These are phyloP conservation scores for Phytophthora podocarpi DNA, from an alignment of 352 stramenopile genomes.

Conservation along the genomic window DNA sequence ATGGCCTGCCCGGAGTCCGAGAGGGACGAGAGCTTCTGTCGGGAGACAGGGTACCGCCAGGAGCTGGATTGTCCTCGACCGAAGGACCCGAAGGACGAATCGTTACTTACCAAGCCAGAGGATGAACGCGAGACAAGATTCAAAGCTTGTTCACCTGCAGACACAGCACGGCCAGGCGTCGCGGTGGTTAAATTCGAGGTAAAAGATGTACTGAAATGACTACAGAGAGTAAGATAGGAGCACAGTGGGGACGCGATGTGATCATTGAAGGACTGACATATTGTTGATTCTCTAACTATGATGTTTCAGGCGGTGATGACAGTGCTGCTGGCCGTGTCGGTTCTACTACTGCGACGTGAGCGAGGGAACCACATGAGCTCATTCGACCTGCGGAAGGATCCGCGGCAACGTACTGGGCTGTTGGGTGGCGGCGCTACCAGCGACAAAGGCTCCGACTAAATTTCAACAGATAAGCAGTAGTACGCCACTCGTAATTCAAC, in stretches of 20 bases:
- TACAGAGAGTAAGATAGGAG: too few species aligned
- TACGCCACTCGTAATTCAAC: too few species aligned
- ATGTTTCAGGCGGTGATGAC: conserved; percentile 57
- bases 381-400: conserved; percentile 78
- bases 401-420: conserved; percentile 52
- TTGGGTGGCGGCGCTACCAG: conserved; percentile 25
- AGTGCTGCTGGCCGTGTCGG: conserved; percentile 44
- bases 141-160: conserved; percentile 51
- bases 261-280: conserved; percentile 3
- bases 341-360: conserved; percentile 60
- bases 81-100: conserved; percentile 29
- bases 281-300: background rate
- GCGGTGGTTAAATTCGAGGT: conserved; percentile 82
- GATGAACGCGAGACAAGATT: conserved; percentile 53
- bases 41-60: conserved; percentile 70
- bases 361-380: conserved; percentile 79
- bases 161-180: conserved; percentile 42
- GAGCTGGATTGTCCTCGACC: conserved; percentile 60
- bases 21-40: conserved; percentile 70
- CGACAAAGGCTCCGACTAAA: conserved; percentile 52
- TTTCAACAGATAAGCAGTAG: too few species aligned
- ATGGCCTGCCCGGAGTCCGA: conserved; percentile 60
- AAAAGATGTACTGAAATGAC: background rate
- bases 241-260: background rate
- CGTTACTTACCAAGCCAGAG: conserved; percentile 23